Evolutionary conservation across 257 asterid species (phyloP).

Genomic region (Handroanthus guayacan): DNA sequence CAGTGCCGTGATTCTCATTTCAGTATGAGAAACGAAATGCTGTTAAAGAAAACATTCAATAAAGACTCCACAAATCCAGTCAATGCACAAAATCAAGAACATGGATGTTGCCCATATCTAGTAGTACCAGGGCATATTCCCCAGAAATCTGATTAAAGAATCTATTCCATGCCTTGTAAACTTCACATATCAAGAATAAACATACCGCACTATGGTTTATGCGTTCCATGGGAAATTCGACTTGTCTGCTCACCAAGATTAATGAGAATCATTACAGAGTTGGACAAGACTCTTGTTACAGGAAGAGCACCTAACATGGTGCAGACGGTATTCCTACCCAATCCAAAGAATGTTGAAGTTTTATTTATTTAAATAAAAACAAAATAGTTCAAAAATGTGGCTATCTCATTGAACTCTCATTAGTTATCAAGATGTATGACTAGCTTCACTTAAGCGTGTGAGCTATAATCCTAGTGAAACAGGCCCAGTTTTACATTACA

Average conservation of each 20-base stretch:
- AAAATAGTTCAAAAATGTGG: too few species aligned
- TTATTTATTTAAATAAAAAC: too few species aligned
- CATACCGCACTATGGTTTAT: neutral
- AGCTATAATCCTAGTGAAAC: too few species aligned
- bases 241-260: neutral
- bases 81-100: neutral
- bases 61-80: slow-evolving; percentile 2
- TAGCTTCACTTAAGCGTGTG: too few species aligned
- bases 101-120: neutral
- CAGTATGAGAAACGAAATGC: neutral
- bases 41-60: neutral
- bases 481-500: too few species aligned
- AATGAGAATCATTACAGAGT: neutral
- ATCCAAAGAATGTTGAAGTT: too few species aligned
- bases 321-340: too few species aligned
- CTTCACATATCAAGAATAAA: neutral
- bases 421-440: too few species aligned
- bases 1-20: neutral
- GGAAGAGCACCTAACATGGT: neutral
- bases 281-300: neutral
- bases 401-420: too few species aligned
- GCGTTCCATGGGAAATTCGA: neutral
- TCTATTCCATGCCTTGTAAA: neutral
- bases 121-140: neutral
- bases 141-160: slow-evolving; percentile 20